Evolutionary conservation across 2,329 filamentous ascomycete genomes (phyloP).

Genomic region (Corniculantispora saksenae): DNA sequence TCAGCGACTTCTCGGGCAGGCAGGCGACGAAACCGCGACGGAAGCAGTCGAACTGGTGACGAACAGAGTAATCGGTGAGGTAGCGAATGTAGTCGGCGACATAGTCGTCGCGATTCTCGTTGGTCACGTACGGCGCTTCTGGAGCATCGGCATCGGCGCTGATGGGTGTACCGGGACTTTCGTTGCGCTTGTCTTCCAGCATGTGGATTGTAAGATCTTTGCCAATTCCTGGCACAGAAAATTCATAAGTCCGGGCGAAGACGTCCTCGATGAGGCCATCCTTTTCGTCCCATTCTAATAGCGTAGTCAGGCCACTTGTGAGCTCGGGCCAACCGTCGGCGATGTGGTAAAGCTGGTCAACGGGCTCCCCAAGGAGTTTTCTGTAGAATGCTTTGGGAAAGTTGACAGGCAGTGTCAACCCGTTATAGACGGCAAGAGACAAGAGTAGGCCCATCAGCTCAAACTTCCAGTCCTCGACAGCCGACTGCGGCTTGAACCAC

Average conservation of each 20-base stretch:
- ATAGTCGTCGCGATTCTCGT: slow-evolving; percentile 74
- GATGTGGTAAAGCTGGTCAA: slow-evolving; percentile 73
- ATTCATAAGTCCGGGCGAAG: slow-evolving; percentile 84
- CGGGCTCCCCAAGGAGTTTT: slow-evolving; percentile 70
- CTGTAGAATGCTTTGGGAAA: slow-evolving; percentile 85
- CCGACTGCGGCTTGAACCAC: slow-evolving; percentile 83
- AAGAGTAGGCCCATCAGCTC: slow-evolving; percentile 87
- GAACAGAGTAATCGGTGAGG: slow-evolving; percentile 76
- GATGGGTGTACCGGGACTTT: slow-evolving; percentile 54
- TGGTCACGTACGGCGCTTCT: slow-evolving; percentile 75
- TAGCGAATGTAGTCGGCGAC: slow-evolving; percentile 83
- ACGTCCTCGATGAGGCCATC: slow-evolving; percentile 78
- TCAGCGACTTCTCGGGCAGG: slow-evolving; percentile 68
- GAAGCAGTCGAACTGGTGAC: slow-evolving; percentile 79
- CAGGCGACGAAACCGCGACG: slow-evolving; percentile 77
- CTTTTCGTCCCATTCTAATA: slow-evolving; percentile 75
- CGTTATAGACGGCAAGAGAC: slow-evolving; percentile 89
- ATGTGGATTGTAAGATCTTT: slow-evolving; percentile 59
- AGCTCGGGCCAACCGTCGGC: slow-evolving; percentile 85
- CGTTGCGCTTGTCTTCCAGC: slow-evolving; percentile 43
- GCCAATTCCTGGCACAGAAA: slow-evolving; percentile 66
- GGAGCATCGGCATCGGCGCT: slow-evolving; percentile 38
- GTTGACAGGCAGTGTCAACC: slow-evolving; percentile 84
- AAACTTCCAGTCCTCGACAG: slow-evolving; percentile 86
- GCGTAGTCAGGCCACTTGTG: slow-evolving; percentile 68